Percentiles rank a stretch among this genome's conserved stretches.
Conservation (phyloP, 148 eudicot genomes). For the Gaultheria prostrata region DNA sequence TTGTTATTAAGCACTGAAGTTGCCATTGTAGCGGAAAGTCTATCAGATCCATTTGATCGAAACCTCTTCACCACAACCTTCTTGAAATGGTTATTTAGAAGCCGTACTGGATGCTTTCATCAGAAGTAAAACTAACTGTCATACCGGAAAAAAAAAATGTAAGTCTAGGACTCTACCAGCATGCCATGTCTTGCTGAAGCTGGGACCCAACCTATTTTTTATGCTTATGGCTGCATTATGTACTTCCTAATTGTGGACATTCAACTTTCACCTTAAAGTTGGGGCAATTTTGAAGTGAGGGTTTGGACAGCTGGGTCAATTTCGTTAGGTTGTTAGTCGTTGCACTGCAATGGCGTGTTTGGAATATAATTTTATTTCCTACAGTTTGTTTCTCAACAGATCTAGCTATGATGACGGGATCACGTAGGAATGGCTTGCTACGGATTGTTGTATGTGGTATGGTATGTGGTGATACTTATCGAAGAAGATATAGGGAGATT, state of each 20-base stretch:
- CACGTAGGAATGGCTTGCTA: background rate
- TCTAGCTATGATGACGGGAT: background rate
- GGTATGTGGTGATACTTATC: background rate
- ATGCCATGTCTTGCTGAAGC: background rate
- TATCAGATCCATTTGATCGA: background rate
- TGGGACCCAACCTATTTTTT: background rate
- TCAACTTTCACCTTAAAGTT: background rate
- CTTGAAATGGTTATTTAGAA: background rate
- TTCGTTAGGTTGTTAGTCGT: no score
- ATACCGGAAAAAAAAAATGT: rapidly evolving
- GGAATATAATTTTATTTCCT: background rate
- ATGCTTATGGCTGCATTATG: background rate
- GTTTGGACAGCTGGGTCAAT: no score
- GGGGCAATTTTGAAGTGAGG: background rate
- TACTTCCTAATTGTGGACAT: background rate
- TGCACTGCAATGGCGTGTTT: background rate
- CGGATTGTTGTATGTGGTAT: background rate
- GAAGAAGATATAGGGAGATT: background rate
- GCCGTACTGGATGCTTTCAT: background rate
- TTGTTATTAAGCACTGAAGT: no score
- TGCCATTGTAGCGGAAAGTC: background rate
- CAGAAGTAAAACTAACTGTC: background rate
- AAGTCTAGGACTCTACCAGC: background rate
- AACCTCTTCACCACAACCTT: background rate
- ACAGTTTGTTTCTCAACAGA: background rate